Percentiles rank a stretch among this genome's conserved stretches.
Evolutionary conservation across 2,329 filamentous ascomycete genomes (phyloP).

Genomic region (Chaetothyriales sp.): DNA sequence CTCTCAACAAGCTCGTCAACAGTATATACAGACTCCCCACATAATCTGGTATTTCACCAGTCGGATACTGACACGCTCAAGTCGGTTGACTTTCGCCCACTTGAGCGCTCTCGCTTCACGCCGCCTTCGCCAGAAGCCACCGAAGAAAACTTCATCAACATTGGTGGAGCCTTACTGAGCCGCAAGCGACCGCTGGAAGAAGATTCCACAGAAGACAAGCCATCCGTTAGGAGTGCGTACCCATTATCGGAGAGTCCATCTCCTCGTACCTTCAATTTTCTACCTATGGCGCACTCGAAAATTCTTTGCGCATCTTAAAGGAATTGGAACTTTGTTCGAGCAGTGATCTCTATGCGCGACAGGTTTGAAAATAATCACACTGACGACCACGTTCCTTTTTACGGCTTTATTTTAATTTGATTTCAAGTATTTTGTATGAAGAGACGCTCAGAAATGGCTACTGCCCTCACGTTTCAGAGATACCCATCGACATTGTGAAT

Average conservation of each 20-base stretch:
- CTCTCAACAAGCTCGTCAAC: slow-evolving; percentile 10
- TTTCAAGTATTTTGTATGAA: neutral
- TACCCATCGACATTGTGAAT: neutral
- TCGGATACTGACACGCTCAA: slow-evolving; percentile 9
- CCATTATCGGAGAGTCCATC: slow-evolving; percentile 9
- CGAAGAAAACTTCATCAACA: slow-evolving; percentile 10
- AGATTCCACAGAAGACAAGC: slow-evolving; percentile 8
- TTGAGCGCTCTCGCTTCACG: slow-evolving; percentile 12
- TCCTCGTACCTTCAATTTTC: slow-evolving; percentile 9
- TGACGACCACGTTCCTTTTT: neutral
- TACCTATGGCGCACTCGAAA: slow-evolving; percentile 11
- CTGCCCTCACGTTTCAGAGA: neutral
- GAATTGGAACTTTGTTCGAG: neutral
- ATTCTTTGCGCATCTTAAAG: slow-evolving; percentile 14
- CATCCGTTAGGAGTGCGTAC: slow-evolving; percentile 5
- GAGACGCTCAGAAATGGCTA: neutral
- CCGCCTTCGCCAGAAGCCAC: slow-evolving; percentile 11
- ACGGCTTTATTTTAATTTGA: neutral
- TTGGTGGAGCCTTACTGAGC: slow-evolving; percentile 1
- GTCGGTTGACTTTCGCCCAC: slow-evolving; percentile 8
- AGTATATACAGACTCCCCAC: slow-evolving; percentile 5
- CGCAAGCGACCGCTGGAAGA: slow-evolving; percentile 14
- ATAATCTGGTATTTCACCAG: slow-evolving; percentile 7
- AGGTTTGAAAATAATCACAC: neutral
- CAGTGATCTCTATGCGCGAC: neutral